These are phyloP conservation scores for Periconia digitata DNA, from an alignment of 2,329 filamentous ascomycete genomes.

Conservation along the genomic window DNA sequence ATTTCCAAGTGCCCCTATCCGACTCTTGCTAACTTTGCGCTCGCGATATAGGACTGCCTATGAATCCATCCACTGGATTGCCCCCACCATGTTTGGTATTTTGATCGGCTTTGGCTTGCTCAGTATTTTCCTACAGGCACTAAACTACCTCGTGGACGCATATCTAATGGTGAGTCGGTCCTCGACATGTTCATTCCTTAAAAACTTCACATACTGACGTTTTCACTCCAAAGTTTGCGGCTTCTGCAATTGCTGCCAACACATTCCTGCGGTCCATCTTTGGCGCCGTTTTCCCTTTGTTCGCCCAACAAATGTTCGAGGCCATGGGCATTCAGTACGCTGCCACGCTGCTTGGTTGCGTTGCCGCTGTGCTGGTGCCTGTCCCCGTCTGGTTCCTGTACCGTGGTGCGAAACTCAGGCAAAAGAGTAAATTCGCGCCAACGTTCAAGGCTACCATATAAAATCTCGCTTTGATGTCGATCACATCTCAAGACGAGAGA, in stretches of 20 bases:
- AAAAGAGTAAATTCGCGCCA: conserved; percentile 48
- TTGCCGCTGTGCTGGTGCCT: conserved; percentile 48
- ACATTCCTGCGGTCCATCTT: conserved; percentile 56
- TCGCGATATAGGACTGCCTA: too few relatives aligned
- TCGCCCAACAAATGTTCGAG: conserved; percentile 59
- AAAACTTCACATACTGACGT: conserved; percentile 9
- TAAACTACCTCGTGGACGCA: conserved; percentile 64
- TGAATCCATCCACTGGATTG: conserved; percentile 46
- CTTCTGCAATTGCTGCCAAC: conserved; percentile 59
- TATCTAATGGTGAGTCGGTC: conserved; percentile 53
- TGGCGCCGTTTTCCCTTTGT: conserved; percentile 57
- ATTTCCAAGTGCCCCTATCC: too few relatives aligned
- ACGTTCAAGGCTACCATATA: conserved; percentile 26
- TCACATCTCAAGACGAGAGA: neutral
- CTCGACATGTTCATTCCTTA: neutral
- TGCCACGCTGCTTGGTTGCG: conserved; percentile 47
- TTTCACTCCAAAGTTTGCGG: conserved; percentile 46
- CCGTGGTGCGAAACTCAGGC: conserved; percentile 47
- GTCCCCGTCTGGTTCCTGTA: conserved; percentile 50
- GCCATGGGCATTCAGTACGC: conserved; percentile 55
- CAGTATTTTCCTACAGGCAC: conserved; percentile 59
- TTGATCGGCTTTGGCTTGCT: conserved; percentile 60
- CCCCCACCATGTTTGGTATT: conserved; percentile 48
- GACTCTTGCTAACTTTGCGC: too few relatives aligned
- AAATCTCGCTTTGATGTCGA: neutral